These are phyloP conservation scores for Gaultheria prostrata DNA, from an alignment of 148 eudicot genomes.

Conservation along the genomic window DNA sequence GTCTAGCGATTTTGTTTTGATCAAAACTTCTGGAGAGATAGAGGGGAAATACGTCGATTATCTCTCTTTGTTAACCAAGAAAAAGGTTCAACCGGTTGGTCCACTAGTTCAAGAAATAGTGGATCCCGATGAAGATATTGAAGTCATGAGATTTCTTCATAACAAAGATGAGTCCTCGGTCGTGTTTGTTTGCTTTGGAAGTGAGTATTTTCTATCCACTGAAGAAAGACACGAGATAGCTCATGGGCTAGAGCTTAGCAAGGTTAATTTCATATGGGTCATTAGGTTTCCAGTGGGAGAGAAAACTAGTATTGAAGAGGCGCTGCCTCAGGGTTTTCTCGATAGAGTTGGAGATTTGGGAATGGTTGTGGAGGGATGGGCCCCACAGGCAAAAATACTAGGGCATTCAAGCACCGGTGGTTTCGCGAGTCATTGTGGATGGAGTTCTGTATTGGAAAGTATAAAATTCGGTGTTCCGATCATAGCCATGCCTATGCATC, in stretches of 20 bases:
- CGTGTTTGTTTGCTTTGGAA: slow-evolving; percentile 32
- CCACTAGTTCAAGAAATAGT: slow-evolving; percentile 18
- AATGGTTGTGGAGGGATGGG: slow-evolving; percentile 27
- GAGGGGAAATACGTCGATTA: slow-evolving; percentile 26
- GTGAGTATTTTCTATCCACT: slow-evolving; percentile 19
- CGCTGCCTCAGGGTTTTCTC: slow-evolving; percentile 27
- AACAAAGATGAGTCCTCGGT: slow-evolving; percentile 16
- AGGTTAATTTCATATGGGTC: slow-evolving; percentile 30
- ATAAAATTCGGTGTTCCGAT: slow-evolving; percentile 24
- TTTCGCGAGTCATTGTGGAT: slow-evolving; percentile 39
- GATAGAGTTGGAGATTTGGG: slow-evolving; percentile 25
- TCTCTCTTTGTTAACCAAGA: slow-evolving; percentile 1
- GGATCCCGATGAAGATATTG: not conserved
- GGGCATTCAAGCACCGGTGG: slow-evolving; percentile 25
- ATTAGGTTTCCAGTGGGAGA: slow-evolving; percentile 24
- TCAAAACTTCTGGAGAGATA: slow-evolving; percentile 15
- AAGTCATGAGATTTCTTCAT: slow-evolving; percentile 25
- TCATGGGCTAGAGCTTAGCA: slow-evolving; percentile 27
- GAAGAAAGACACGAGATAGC: slow-evolving; percentile 32
- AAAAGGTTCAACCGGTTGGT: slow-evolving; percentile 25
- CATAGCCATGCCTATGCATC: slow-evolving; percentile 25
- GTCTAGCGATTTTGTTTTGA: slow-evolving; percentile 6
- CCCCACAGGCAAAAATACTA: slow-evolving; percentile 31
- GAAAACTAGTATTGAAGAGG: slow-evolving; percentile 12
- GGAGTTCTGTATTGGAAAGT: slow-evolving; percentile 33